Evolutionary conservation across 805 yeast genomes (phyloP), one percentile per base, ranked within the genome.

Genomic region (Sugiyamaella americana): DNA sequence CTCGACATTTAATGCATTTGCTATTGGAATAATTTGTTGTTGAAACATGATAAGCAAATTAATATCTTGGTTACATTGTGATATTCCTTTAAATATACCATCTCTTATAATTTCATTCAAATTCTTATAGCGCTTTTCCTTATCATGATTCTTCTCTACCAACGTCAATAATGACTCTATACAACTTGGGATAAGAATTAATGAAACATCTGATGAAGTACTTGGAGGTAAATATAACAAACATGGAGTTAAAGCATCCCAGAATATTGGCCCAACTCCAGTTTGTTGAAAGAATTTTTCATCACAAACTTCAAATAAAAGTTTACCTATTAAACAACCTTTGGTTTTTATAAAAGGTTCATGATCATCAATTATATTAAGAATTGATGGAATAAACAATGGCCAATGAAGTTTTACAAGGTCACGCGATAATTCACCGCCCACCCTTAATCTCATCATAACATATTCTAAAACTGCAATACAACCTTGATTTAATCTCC

Each of bases 141-240:
- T 17, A 17, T 13, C 20, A 29, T 43, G 38, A 4, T 18, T 29
- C 17, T 18, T 39, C 2, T 16, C 19, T n/a, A 62, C 75, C 3
- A 69, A 70, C 41, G 64, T 71, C 45, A 67, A 66, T 49, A 63
- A 72, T 37, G 75, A 75, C 2, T 62, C 64, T n/a, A 66, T 67
- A 36, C 79, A 72, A 48, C 65, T 48, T n/a, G 50, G 37, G 4
- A 55, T 46, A 10, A 62, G 26, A 4, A 18, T 26, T 24, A 37
- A 45, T 4, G 65, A 49, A 10, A 51, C 45, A 1, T 44, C 45
- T 2, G 52, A 46, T 5, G 45, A 46, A 2, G 48, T 50, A 8
- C 62, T 43, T 1, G 69, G 69, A 1, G 70, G 70, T 6, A 66
- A 48, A 21, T 55, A 66, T 22, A 53, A 32, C 16, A 64, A 37